phyloP scores from a whole-genome alignment of 305 asterid species.

The Fraxinus xanthoxyloides region DNA sequence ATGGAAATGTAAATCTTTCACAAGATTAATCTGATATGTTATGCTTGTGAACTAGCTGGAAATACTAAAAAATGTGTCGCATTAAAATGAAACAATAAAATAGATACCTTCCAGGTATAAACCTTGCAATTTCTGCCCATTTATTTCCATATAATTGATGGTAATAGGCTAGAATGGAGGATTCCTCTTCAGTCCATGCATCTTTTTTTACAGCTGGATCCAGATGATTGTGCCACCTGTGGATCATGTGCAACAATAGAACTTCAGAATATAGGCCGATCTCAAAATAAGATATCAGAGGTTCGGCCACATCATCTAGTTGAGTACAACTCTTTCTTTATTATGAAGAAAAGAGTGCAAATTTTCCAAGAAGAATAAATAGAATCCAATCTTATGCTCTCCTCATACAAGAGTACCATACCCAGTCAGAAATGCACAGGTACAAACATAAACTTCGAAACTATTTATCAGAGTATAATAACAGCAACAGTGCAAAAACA shows the following conservation, averaged over 20 bases:
- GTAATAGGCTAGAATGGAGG: slow-evolving; percentile 42
- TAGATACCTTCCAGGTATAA: slow-evolving; percentile 78
- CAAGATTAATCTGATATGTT: neutral
- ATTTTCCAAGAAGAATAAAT: neutral
- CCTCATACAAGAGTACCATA: neutral
- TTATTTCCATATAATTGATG: slow-evolving; percentile 67
- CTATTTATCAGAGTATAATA: neutral
- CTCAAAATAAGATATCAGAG: neutral
- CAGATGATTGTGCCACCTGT: slow-evolving; percentile 86
- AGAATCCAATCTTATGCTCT: neutral
- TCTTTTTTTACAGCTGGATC: slow-evolving; percentile 71
- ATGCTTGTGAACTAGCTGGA: slow-evolving; percentile 3
- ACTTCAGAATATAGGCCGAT: slow-evolving; percentile 12
- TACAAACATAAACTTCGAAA: neutral
- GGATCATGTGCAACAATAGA: slow-evolving; percentile 21
- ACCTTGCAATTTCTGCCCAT: slow-evolving; percentile 84
- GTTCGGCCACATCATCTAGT: neutral
- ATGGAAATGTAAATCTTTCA: neutral
- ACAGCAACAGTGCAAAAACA: neutral
- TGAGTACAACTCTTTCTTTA: neutral
- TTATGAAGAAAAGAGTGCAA: neutral
- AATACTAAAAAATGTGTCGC: neutral
- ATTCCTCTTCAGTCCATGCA: slow-evolving; percentile 74
- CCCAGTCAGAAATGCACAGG: neutral
- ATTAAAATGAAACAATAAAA: slow-evolving; percentile 11